Percentiles rank a stretch among this genome's conserved stretches.
These are phyloP conservation scores for Tuber calosporum DNA, from an alignment of 495 filamentous ascomycete genomes.

Conservation along the genomic window DNA sequence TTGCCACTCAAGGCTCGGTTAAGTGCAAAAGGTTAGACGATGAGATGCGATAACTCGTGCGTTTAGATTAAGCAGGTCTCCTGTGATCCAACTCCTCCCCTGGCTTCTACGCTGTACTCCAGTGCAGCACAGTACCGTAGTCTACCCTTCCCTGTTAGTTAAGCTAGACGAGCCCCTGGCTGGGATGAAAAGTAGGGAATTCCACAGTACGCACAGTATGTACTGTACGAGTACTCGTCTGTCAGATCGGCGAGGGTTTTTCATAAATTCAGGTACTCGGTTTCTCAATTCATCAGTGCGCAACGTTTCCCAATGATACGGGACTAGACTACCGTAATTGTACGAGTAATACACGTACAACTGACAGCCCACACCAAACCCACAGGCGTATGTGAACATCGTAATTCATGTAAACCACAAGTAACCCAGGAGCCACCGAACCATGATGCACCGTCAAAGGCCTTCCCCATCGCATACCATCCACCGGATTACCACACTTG, in stretches of 20 bases:
- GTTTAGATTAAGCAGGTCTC: neutral
- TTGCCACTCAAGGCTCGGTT: neutral
- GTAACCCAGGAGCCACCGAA: neutral
- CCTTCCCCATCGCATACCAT: neutral
- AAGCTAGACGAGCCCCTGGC: neutral
- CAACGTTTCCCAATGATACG: slow-evolving; percentile 2
- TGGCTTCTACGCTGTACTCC: neutral
- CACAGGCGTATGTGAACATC: neutral
- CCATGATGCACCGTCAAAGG: neutral
- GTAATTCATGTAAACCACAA: neutral
- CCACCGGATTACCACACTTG: slow-evolving; percentile 7
- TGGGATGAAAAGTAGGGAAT: slow-evolving; percentile 2
- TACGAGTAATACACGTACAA: too few species aligned
- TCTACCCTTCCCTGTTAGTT: neutral
- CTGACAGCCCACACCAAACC: neutral
- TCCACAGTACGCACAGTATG: too few species aligned
- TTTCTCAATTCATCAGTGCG: slow-evolving; percentile 4
- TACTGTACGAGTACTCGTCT: too few species aligned
- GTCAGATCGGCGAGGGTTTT: neutral
- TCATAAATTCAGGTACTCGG: slow-evolving; percentile 9
- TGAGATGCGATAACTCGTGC: neutral
- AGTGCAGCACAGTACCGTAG: too few species aligned
- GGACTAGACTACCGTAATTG: neutral
- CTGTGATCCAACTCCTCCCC: neutral
- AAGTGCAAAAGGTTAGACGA: neutral